Base-by-base conservation (phyloP, 2,329 filamentous ascomycete genomes). In the Paraconiothyrium sp. region DNA sequence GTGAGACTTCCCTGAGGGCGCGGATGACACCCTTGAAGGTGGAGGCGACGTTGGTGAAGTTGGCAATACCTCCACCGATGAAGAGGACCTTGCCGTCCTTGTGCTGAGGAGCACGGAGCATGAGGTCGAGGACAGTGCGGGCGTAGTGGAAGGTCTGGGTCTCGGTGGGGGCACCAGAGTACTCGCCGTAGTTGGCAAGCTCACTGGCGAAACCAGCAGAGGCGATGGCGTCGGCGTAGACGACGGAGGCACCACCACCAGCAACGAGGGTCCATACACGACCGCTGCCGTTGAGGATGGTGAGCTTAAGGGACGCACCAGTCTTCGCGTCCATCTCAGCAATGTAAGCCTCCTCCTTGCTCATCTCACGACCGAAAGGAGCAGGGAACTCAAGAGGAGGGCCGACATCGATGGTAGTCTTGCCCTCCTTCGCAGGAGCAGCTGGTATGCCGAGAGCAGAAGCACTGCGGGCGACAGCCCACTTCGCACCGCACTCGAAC, bases 21-120 rank as follows among this genome's bases (percentile, higher is more conserved):
- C 93, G 91, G 80, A 99, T 99, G 81, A 99, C 94, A 85, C 95
- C 95, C 89, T 99, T 99, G 91, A 99, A 99, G 68, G 95, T 99
- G 74, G 92, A 95, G 64, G 95, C 95, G 58, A 99, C 95, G 84
- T 98, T 99, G 87, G 95, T 99, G 86, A 99, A 99, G 91, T 99
- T 99, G 87, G 95, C 95, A 88, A 99, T 99, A 88, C 95, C 95
- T 85, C 95, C 95, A 82, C 95, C 95, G 72, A 99, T 98, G 88
- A 99, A 99, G 69, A 99, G 90, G 57, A 99, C 93, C 89, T 98
- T 99, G 86, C 95, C 95, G 77, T 97, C 90, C 64, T 92, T 88
- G 81, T 88, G 86, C 78, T 89, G 82, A 61, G 95, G 94, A 59
- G 94, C 91, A 72, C 95, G 92, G 73, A 99, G 91, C 92, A 99